Percentiles rank a stretch among this genome's conserved stretches.
Evolutionary conservation across 257 asterid genomes (phyloP).

Genomic region (Handroanthus guayacan): DNA sequence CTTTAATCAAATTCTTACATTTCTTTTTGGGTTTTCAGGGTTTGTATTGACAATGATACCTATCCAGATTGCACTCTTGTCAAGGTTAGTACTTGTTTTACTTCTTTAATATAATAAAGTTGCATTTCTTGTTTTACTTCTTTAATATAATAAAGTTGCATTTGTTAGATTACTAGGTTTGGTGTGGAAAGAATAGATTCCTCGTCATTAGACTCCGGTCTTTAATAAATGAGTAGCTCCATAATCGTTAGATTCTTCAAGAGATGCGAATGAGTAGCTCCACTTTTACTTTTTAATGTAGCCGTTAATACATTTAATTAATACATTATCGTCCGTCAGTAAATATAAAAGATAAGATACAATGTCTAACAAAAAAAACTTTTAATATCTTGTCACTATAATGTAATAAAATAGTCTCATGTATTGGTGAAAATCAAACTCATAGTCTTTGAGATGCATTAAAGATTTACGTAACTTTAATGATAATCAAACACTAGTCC

Average conservation of each 20-base stretch:
- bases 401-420: too few relatives aligned
- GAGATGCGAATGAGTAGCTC: not conserved
- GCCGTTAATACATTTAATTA: too few relatives aligned
- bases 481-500: not conserved
- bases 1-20: not conserved
- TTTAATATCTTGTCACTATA: not conserved
- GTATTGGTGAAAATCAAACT: too few relatives aligned
- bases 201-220: not conserved
- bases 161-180: not conserved
- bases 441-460: not conserved
- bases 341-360: too few relatives aligned
- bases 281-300: too few relatives aligned
- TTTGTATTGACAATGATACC: constrained; percentile 74
- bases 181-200: not conserved
- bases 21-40: constrained; percentile 56
- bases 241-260: not conserved
- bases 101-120: not conserved
- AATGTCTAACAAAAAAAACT: not conserved
- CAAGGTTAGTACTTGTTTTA: constrained; percentile 57
- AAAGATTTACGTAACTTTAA: not conserved
- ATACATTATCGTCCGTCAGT: too few relatives aligned
- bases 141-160: not conserved
- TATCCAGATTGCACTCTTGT: constrained; percentile 77
- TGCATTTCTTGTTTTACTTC: not conserved
- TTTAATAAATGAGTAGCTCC: not conserved